Base-by-base conservation (phyloP, 306 rosid genomes). In the Vigna unguiculata region DNA sequence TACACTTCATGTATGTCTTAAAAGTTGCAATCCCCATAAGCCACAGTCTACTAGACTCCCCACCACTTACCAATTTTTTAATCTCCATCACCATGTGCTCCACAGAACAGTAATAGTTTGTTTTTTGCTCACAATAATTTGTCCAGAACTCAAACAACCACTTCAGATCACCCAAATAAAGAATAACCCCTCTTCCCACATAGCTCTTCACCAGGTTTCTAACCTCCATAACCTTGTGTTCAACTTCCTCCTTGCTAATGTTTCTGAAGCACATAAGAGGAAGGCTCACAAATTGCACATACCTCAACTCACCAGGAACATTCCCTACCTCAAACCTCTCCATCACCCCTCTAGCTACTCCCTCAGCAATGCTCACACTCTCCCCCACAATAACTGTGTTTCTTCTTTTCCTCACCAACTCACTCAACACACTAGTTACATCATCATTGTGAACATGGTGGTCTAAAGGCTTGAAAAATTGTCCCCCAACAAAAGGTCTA, bases 61-160 rank as follows among this genome's bases (percentile, higher is more conserved):
- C 86, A 88, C 80, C 88, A 77, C 77, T 45, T 5, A 88, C 87
- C 85, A 91, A 62, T 64, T 88, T 91, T 61, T 91, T 86, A 24
- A 93, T 76, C 83, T 91, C 97, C 93, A 88, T 86, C 6, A 89
- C 86, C 74, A 91, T 63, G 68, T 91, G 88, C 74, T 93, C 91
- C 28, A 91, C 70, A 59, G 85, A 81, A 78, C 85, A 83, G 61
- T 84, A 87, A 62, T 73, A 82, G 63, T 77, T 84, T 63, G 76
- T 79, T 64, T 81, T 90, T 43, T 78, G 74, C 34, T 85, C 85
- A 46, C 83, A 79, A 83, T 71, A 83, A 78, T 45, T 85, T 57
- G 93, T 82, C 98, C 97, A 93, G 8, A 89, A 85, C 74, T 93
- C 97, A 48, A 90, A 78, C 61, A 89, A 80, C 95, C 98, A 93